Evolutionary conservation across 345 rosid species (phyloP), one percentile per base, ranked within the genome.

Genomic region (Populus pruinosa): DNA sequence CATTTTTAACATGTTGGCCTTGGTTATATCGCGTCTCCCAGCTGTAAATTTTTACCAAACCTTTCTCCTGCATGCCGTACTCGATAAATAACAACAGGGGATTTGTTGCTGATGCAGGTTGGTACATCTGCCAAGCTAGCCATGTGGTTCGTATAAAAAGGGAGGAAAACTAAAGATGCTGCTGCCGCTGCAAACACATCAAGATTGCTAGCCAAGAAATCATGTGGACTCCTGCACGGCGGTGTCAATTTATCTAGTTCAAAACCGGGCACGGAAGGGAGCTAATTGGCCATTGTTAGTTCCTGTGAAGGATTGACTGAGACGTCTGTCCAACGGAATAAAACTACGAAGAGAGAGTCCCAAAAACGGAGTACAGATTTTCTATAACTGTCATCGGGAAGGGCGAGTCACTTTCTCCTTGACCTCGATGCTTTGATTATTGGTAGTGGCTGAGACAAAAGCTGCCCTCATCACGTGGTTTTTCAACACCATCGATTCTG

Each of bases 391-490:
- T 20, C 61, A 21, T 2, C 8, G 23, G 61, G 61, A 53, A 53
- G 23, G 59, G n/a, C 18, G 23, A 55, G 61, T 64, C 67, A 64
- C 67, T 64, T 13, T 29, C 67, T 29, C 36, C 67, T 29, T 64
- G 67, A 64, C 17, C 20, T 31, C 1, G 67, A 63, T 33, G 25
- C 17, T 63, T 27, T 5, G 18, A 25, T 63, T 67, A 20, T 18
- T 35, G 44, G 70, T 6, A 35, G 43, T 35, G 25, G 44, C 70
- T 13, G 8, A 21, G 82, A 77, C 77, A 77, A 80, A 83, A 71
- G 74, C 86, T 77, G 79, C 75, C 55, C 47, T 21, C 0, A 4
- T 67, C 83, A 75, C 77, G 75, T 74, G 82, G 8, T 36, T 47
- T 55, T 79, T 13, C 49, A 18, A 14, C 39, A 50, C 1, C 27